Conservation (phyloP, 345 rosid species). For the Triadica sebifera region DNA sequence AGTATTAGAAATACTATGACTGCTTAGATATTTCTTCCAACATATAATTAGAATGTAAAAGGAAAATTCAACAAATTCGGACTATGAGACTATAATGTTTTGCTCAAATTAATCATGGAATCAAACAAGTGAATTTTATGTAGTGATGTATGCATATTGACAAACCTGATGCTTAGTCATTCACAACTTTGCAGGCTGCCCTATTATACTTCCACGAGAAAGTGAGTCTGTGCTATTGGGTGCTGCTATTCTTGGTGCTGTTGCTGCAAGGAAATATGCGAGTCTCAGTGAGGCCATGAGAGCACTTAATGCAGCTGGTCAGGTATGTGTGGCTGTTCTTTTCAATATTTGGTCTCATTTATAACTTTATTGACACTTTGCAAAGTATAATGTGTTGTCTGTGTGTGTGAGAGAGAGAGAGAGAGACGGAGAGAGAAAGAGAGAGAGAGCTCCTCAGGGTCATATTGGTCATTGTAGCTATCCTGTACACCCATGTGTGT, state of each 20-base stretch:
- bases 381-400: not conserved
- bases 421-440: not conserved
- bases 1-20: not conserved
- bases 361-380: not conserved
- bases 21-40: not conserved
- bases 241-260: constrained; percentile 93
- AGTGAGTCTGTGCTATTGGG: constrained; percentile 85
- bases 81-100: not conserved
- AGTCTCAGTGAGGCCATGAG: constrained; percentile 81
- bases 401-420: not conserved
- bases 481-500: too few species aligned
- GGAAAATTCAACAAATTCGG: not conserved
- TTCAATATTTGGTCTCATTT: not conserved
- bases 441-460: not conserved
- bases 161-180: not conserved
- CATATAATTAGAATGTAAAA: not conserved
- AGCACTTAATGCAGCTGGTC: constrained; percentile 82
- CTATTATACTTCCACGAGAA: constrained; percentile 85
- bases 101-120: not conserved
- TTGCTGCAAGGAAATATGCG: constrained; percentile 67
- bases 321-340: constrained; percentile 37
- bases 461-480: not conserved
- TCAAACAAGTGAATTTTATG: not conserved
- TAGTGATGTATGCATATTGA: not conserved
- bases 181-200: constrained; percentile 55